Base-by-base conservation (phyloP, 768 basidiomycete species). In the Harrya chromipes region DNA sequence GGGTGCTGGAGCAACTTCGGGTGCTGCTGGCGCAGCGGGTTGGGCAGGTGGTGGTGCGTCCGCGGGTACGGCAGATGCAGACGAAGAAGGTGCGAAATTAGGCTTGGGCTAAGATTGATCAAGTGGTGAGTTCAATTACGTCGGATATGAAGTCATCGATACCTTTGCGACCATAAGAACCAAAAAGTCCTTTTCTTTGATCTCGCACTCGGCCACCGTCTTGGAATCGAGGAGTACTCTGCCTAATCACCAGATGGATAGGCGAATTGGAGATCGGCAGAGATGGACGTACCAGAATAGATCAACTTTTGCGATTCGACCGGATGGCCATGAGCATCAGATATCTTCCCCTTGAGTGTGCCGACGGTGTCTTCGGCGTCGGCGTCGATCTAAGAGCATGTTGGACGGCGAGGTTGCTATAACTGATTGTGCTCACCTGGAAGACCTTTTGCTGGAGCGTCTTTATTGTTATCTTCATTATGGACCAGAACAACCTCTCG, bases 81-180 rank as follows among this genome's bases (percentile, higher is more conserved):
- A 47, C 26, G 65, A 46, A 7, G 65, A 24, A 10, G 60, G 27
- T 19, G 56, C 23, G 51, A 11, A 70, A 68, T 2, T 69, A 8
- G 81, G 71, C 59, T 84, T 86, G 34, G 81, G 84, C 84, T 86
- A 43, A 35, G 46, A 29, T 43, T 41, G 26, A 46, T 46, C 27
- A 5, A 13, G 26, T 29, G 47, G 40, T 59, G 21, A 57, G 47
- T 29, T 13, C 20, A 33, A 11, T 44, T 13, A 35, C 10, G 36
- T 19, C 34, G 31, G 20, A 26, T 46, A 46, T n/a, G 17, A 29
- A 19, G 34, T 38, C 73, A 43, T 38, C 31, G 39, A 48, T 54
- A 94, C 94, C 83, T 97, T 98, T 43, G 93, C 82, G 29, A 97
- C 90, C 95, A 98, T 99, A 37, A 99, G 82, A n/a, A 99, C 97